These are phyloP conservation scores for Draba incana DNA, from an alignment of 345 rosid genomes.

Conservation along the genomic window DNA sequence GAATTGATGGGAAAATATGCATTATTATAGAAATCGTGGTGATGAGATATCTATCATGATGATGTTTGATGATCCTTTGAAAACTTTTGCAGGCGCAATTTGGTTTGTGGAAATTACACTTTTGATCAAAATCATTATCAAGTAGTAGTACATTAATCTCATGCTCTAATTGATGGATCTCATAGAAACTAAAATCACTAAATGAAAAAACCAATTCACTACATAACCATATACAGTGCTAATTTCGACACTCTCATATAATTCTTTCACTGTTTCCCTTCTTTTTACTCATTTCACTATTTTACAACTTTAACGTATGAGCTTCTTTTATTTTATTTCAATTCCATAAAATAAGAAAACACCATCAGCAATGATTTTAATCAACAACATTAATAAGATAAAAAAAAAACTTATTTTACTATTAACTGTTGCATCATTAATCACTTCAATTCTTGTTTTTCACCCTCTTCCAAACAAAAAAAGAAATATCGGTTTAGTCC, in stretches of 20 bases:
- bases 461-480: neutral
- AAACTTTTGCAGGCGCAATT: constrained; percentile 31
- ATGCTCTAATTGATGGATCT: constrained; percentile 19
- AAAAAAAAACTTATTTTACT: neutral
- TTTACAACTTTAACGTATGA: neutral
- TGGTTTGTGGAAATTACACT: constrained; percentile 25
- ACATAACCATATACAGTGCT: too few species aligned
- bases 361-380: neutral
- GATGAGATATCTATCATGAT: constrained; percentile 41
- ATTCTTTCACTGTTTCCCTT: too few species aligned
- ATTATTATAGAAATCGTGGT: constrained; percentile 36
- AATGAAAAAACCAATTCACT: too few species aligned
- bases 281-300: too few species aligned
- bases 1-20: constrained; percentile 20
- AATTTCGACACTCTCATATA: neutral
- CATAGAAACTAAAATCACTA: neutral
- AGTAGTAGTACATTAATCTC: neutral
- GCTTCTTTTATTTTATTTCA: neutral
- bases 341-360: neutral
- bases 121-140: constrained; percentile 32
- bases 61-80: constrained; percentile 24
- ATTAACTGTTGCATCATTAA: constrained; percentile 11
- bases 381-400: constrained; percentile 15
- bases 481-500: neutral
- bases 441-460: neutral